Evolutionary conservation across 1,284 basidiomycete genomes (phyloP), one percentile per base, ranked within the genome.

Genomic region (Flammula alnicola): DNA sequence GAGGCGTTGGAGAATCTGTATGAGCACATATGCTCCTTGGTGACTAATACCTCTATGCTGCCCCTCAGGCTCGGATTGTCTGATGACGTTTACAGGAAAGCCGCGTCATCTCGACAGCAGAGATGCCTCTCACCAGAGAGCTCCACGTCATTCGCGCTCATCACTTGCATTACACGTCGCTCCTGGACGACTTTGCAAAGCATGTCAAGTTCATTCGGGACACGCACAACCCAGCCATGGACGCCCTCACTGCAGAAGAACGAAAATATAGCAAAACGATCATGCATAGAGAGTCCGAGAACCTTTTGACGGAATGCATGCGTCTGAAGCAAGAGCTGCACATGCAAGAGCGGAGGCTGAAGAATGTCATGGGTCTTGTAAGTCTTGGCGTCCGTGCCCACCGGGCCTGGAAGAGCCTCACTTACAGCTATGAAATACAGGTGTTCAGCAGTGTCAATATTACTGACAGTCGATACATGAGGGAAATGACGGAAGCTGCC

Each of bases 351-450:
- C 69, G 67, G 38, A 65, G 80, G 41, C 51, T 83, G 53, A 75
- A 70, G 54, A 83, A 83, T 46, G 74, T 81, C 17, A 81, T 81
- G 70, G 68, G 75, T 41, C 61, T 83, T 54, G 80, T 81, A 52
- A 6, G 74, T 60, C n/a, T 16, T 47, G 16, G 29, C n/a, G n/a
- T n/a, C n/a, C 33, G 42, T 27, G 30, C 5, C 8, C 37, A 10
- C 14, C 6, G 19, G 9, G 6, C 22, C 12, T 19, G n/a, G n/a
- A n/a, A n/a, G n/a, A n/a, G n/a, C n/a, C 10, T 20, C 14, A 29
- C 25, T 3, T 27, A 14, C n/a, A 19, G 8, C 35, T 10, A 4
- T 47, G 11, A 12, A 9, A 23, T 46, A 12, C 37, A 81, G 79
- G 78, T 76, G 5, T 80, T 79, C 47, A 77, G 74, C 36, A 76